Evolutionary conservation across 140 eudicot species (phyloP).

Genomic region (Bidens hawaiensis): DNA sequence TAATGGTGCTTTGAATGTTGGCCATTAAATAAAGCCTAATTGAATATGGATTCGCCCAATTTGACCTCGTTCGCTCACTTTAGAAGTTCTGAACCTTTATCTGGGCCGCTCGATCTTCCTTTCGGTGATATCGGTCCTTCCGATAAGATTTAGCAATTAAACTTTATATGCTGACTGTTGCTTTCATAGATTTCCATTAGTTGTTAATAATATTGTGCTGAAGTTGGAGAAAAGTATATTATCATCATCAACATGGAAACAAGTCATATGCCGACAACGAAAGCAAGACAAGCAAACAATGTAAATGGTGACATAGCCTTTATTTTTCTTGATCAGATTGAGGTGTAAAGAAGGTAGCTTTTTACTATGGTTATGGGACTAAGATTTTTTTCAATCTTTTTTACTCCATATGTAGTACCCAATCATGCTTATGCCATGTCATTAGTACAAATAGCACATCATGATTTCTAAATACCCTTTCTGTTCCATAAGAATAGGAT

Average conservation of each 20-base stretch:
- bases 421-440: neutral
- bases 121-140: neutral
- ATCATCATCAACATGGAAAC: neutral
- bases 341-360: constrained; percentile 4
- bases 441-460: neutral
- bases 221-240: neutral
- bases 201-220: neutral
- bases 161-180: constrained; percentile 15
- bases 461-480: neutral
- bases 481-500: neutral
- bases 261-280: constrained; percentile 6
- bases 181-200: neutral
- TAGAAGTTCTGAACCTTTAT: neutral
- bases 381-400: neutral
- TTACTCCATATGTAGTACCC: neutral
- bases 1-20: constrained; percentile 12
- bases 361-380: neutral
- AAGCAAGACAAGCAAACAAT: constrained; percentile 1
- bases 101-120: neutral
- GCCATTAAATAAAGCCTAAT: neutral
- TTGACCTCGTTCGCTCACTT: neutral
- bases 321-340: neutral
- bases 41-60: neutral
- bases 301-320: neutral
- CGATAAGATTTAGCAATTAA: constrained; percentile 2